phyloP scores from a whole-genome alignment of 805 yeast species.

The Komagataella pastoris region DNA sequence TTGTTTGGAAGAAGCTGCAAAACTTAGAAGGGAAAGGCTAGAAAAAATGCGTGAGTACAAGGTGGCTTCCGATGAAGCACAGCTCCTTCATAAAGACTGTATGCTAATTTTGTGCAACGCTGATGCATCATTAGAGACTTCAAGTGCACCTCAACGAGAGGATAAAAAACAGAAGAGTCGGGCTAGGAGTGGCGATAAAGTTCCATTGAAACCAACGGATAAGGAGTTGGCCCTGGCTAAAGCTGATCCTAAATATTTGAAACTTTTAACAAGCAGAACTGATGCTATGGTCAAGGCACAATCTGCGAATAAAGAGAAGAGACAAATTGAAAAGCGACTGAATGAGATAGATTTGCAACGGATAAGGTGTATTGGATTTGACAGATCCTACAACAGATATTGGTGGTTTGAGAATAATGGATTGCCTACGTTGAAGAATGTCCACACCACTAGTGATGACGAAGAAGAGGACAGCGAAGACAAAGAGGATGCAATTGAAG shows the following conservation, averaged over 20 bases:
- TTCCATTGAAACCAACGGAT: slow-evolving; percentile 14
- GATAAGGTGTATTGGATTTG: slow-evolving; percentile 65
- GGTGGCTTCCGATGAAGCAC: slow-evolving; percentile 34
- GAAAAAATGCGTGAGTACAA: slow-evolving; percentile 55
- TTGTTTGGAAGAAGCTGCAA: slow-evolving; percentile 50
- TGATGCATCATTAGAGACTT: neutral
- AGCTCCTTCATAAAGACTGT: slow-evolving; percentile 26
- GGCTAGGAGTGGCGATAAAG: slow-evolving; percentile 10
- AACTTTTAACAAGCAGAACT: slow-evolving; percentile 29
- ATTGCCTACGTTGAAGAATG: slow-evolving; percentile 30
- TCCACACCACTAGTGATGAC: slow-evolving; percentile 6
- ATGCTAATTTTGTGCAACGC: slow-evolving; percentile 12
- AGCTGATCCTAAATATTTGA: slow-evolving; percentile 27
- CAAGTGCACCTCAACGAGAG: slow-evolving; percentile 3
- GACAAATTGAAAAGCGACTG: slow-evolving; percentile 44
- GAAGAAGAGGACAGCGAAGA: slow-evolving; percentile 23
- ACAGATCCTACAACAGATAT: slow-evolving; percentile 72
- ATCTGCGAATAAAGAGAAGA: slow-evolving; percentile 32
- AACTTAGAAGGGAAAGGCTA: slow-evolving; percentile 49
- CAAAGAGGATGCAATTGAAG: slow-evolving; percentile 25
- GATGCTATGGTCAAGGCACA: slow-evolving; percentile 26
- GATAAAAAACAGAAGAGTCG: slow-evolving; percentile 11
- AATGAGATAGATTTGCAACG: slow-evolving; percentile 69
- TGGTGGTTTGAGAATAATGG: slow-evolving; percentile 96
- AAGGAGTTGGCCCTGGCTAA: slow-evolving; percentile 25